Evolutionary conservation across 345 rosid species (phyloP).

Genomic region (Salix brachista): DNA sequence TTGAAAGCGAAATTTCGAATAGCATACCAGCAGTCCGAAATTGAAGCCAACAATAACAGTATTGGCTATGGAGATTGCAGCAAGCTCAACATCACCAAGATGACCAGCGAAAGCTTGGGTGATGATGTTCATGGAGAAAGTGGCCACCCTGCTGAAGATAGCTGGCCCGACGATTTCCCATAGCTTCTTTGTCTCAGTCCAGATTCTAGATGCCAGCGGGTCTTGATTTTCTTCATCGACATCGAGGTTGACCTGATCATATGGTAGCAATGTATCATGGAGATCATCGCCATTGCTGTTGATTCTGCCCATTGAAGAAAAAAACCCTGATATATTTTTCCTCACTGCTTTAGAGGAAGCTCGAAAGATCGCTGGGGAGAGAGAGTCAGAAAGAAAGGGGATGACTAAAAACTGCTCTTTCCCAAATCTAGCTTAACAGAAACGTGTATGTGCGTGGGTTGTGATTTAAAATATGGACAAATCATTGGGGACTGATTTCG

Average conservation of each 20-base stretch:
- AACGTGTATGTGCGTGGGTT: too few relatives aligned
- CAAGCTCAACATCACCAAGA: conserved; percentile 58
- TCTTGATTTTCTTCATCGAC: background rate
- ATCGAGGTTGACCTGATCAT: background rate
- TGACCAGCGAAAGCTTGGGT: conserved; percentile 66
- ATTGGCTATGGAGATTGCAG: conserved; percentile 58
- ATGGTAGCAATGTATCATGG: background rate
- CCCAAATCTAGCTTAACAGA: too few relatives aligned
- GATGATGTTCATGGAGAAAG: conserved; percentile 48
- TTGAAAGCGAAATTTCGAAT: background rate
- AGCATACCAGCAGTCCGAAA: conserved; percentile 55
- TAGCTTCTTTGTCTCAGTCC: conserved; percentile 44
- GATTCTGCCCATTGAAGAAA: background rate
- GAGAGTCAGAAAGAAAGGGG: too few relatives aligned
- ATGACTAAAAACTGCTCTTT: too few relatives aligned
- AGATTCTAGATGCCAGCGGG: background rate
- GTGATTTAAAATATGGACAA: too few relatives aligned
- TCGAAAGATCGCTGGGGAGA: too few relatives aligned
- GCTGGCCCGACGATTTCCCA: conserved; percentile 66
- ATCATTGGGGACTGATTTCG: too few relatives aligned
- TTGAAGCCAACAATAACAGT: conserved; percentile 64
- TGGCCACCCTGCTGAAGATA: conserved; percentile 46
- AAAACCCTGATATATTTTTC: background rate
- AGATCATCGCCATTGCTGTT: background rate
- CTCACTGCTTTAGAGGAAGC: too few relatives aligned